A percentile compares a stretch with the other conserved stretches of the same genome.
These are phyloP conservation scores for Neocucurbitaria cava DNA, from an alignment of 2,329 filamentous ascomycete species.

Conservation along the genomic window DNA sequence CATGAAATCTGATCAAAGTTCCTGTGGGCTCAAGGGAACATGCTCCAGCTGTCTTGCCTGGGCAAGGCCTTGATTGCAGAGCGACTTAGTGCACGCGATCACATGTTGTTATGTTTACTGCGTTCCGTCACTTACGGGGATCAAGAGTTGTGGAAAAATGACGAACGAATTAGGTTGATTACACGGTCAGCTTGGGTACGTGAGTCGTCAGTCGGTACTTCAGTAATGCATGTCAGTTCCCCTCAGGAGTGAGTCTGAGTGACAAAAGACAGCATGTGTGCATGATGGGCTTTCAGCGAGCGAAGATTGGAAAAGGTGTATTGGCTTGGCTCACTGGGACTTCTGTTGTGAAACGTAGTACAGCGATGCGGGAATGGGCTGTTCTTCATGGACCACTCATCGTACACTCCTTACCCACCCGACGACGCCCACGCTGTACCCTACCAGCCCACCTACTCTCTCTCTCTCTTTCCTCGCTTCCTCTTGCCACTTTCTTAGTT, in stretches of 20 bases:
- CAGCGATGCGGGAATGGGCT: not conserved
- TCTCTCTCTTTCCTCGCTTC: constrained; percentile 75
- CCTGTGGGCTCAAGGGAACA: not conserved
- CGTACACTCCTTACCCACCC: constrained; percentile 71
- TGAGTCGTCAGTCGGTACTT: no score
- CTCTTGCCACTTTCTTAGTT: constrained; percentile 72
- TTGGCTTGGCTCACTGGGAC: not conserved
- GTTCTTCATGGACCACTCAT: constrained; percentile 8
- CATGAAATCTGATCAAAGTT: not conserved
- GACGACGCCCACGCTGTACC: constrained; percentile 87
- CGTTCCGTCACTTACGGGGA: no score
- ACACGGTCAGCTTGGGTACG: no score
- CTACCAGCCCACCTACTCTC: constrained; percentile 77
- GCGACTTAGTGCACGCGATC: not conserved
- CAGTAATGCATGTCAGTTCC: no score
- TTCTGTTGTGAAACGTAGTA: not conserved
- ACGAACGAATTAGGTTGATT: no score
- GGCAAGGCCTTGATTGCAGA: not conserved
- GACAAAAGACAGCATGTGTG: no score
- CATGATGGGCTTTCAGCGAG: not conserved
- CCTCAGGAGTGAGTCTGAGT: no score
- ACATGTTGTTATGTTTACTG: no score
- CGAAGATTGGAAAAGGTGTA: not conserved
- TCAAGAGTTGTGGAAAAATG: no score
- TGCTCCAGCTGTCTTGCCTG: not conserved